Evolutionary conservation across 148 eudicot species (phyloP).

Genomic region (Silene latifolia): DNA sequence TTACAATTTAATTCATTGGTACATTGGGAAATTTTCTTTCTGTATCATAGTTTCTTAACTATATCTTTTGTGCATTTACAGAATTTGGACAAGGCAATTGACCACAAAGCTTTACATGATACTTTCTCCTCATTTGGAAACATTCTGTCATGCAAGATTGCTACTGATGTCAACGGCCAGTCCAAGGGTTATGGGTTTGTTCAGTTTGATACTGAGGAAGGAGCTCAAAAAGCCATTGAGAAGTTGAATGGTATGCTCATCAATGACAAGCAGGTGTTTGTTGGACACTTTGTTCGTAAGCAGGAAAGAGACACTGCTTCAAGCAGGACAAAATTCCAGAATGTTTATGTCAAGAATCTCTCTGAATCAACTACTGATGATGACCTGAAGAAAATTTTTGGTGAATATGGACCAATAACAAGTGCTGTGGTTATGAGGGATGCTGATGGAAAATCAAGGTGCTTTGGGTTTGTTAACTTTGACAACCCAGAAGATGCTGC

Average conservation of each 20-base stretch:
- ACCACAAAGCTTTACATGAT: constrained; percentile 45
- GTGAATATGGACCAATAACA: constrained; percentile 35
- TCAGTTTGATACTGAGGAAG: constrained; percentile 41
- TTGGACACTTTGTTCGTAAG: constrained; percentile 42
- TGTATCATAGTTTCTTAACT: neutral
- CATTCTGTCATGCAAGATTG: constrained; percentile 46
- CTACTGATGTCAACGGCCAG: constrained; percentile 39
- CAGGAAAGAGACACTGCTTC: constrained; percentile 35
- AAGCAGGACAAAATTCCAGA: constrained; percentile 31
- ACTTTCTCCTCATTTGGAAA: constrained; percentile 43
- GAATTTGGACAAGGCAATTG: constrained; percentile 50
- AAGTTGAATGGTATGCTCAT: constrained; percentile 43
- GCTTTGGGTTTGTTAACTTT: constrained; percentile 50
- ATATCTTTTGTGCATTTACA: constrained; percentile 10
- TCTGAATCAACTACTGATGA: constrained; percentile 36
- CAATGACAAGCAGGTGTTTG: constrained; percentile 43
- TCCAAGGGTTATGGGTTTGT: constrained; percentile 63
- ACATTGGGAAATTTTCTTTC: too few species aligned
- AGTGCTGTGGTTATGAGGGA: constrained; percentile 44
- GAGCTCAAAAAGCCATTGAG: constrained; percentile 51
- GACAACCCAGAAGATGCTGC: constrained; percentile 44
- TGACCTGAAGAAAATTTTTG: constrained; percentile 35
- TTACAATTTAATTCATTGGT: too few species aligned
- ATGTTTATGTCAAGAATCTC: constrained; percentile 43
- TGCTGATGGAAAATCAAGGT: constrained; percentile 37